Evolutionary conservation across 768 basidiomycete species (phyloP), one percentile per base, ranked within the genome.

Genomic region (Coprinopsis sp.): DNA sequence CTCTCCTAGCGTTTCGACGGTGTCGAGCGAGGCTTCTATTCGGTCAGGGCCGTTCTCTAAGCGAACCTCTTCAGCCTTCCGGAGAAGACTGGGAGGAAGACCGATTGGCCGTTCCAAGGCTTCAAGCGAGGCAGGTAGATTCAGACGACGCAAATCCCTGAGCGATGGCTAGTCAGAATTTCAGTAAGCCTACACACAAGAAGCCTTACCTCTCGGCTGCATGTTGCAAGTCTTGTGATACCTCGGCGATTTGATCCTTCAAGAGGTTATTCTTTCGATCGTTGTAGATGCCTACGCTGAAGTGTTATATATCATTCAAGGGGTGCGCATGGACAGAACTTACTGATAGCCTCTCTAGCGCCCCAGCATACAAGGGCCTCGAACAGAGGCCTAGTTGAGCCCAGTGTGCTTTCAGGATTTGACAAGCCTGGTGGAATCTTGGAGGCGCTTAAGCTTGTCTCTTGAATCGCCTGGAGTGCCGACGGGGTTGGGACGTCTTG

Each of bases 341-440:
- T 57, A 94, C 91, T 91, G 52, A 96, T 78, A 2, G 95, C 94
- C 48, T 89, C 77, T 47, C 83, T 80, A 0, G 88, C 86, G n/a
- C 92, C 94, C 79, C 91, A 92, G 13, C 84, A 77, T 0, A 91
- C 72, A 36, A 99, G 65, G 8, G 83, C 81, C 3, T 74, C 79
- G 57, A 96, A 92, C 25, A 93, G 67, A 18, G 84, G 67, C 11
- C 65, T 73, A 10, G 73, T 72, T n/a, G 68, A 68, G 2, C 74
- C 76, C 29, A 88, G 51, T 11, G 75, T 62, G n/a, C 57, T 71
- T 33, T 68, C 70, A 16, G 83, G 84, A 56, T 90, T 78, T 13
- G 61, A 59, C 29, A 92, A 59, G 2, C 72, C 83, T 1, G 70
- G 63, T 0, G 84, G 81, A 2, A 81, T 56, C 13, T 64, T 74